Evolutionary conservation across 345 rosid genomes (phyloP), one percentile per base, ranked within the genome.

Genomic region (Barbarea vulgaris): DNA sequence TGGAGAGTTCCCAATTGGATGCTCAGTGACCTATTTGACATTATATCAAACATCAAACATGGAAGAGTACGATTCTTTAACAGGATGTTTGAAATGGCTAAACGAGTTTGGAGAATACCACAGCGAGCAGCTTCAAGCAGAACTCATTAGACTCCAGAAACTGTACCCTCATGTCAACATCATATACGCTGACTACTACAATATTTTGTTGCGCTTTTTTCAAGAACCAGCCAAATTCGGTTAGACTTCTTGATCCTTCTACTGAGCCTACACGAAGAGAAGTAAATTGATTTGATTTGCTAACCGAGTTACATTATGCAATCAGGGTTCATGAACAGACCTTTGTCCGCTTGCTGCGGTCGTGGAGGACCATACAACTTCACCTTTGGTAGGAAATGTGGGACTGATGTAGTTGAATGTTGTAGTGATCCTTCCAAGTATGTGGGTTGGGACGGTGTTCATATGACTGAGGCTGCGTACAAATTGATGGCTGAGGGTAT

Each of bases 371-470:
- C 59, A 0, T 82, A 86, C 81, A 79, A 82, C 51, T 84, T 15
- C 47, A 79, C 48, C 24, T 1, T 19, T 17, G 51, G 64, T 1
- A 7, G 0, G 13, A 4, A 4, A 1, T 80, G 85, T 76, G 86
- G 82, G 13, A 37, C 15, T 18, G 72, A 36, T 22, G 31, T 24
- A 3, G 48, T 58, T 7, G 70, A 11, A 8, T 19, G 9, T 53
- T 81, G 90, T 27, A 42, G 53, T 14, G 76, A 83, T 9, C 89
- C 86, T 22, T 77, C 80, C 4, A 71, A 68, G 48, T 67, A 64
- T 64, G 70, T 81, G 25, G 76, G 58, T 28, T 86, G 90, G 87
- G 88, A 83, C 27, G 80, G 85, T 2, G 3, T 83, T n/a, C 87
- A 83, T 69, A 3, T 78, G 36, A 78, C 81, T 6, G 78, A 78